A percentile compares a stretch with the other conserved stretches of the same genome.
Evolutionary conservation across 208 protist species (phyloP).

Genomic region (Strigomonas galati): DNA sequence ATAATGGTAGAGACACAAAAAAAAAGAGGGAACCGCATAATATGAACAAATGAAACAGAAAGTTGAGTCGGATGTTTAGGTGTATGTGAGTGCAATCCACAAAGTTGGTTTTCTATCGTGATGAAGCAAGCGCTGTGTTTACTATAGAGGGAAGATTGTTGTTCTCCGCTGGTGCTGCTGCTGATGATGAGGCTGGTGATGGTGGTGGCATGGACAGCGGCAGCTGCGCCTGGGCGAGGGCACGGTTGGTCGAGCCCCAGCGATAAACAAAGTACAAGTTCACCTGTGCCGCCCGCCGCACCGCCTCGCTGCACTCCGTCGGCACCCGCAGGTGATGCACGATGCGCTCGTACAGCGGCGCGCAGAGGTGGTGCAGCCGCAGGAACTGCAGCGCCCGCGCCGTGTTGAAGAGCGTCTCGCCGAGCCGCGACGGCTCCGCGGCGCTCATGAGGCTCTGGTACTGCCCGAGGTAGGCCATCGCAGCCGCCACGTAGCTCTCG

Average conservation of each 20-base stretch:
- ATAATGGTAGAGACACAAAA: not conserved
- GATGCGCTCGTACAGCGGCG: constrained; percentile 81
- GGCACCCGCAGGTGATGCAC: constrained; percentile 57
- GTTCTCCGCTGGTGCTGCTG: too few relatives aligned
- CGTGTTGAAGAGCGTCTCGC: constrained; percentile 86
- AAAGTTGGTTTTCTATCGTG: too few relatives aligned
- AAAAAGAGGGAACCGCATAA: constrained; percentile 5
- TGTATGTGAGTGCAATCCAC: too few relatives aligned
- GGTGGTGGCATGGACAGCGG: constrained; percentile 17
- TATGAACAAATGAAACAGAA: not conserved
- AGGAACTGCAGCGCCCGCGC: constrained; percentile 78
- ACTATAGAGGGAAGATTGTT: too few relatives aligned
- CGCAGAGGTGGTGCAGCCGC: constrained; percentile 50
- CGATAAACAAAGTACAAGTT: constrained; percentile 83
- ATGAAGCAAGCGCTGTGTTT: too few relatives aligned
- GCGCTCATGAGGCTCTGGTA: constrained; percentile 62
- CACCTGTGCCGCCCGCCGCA: constrained; percentile 63
- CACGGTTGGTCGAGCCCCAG: constrained; percentile 57
- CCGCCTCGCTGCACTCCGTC: constrained; percentile 51
- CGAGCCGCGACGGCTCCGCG: constrained; percentile 33
- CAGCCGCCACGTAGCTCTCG: constrained; percentile 70
- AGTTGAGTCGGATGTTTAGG: too few relatives aligned
- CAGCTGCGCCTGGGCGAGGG: constrained; percentile 52
- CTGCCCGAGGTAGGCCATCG: constrained; percentile 62
- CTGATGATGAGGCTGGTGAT: not conserved